Evolutionary conservation across 108 stramenopile species (phyloP).

Genomic region (Skeletonema grethae): DNA sequence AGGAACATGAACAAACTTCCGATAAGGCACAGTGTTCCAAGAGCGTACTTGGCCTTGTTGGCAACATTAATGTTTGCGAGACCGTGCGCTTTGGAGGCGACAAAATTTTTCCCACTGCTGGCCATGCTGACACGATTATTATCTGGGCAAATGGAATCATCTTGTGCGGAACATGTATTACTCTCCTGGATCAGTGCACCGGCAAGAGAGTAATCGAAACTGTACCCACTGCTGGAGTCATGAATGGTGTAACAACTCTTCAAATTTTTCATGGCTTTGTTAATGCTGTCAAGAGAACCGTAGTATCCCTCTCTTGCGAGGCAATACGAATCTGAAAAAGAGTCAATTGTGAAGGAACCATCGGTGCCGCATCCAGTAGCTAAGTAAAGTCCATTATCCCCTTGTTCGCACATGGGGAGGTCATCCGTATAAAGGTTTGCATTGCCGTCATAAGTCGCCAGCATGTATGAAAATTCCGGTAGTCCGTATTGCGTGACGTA

Average conservation of each 20-base stretch:
- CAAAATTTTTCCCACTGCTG: conserved; percentile 1
- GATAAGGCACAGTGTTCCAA: conserved; percentile 74
- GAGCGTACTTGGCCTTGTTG: conserved; percentile 84
- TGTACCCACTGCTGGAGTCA: conserved; percentile 20
- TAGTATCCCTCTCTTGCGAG: conserved; percentile 58
- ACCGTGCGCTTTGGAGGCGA: conserved; percentile 18
- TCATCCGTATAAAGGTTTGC: conserved; percentile 30
- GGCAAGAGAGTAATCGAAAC: conserved; percentile 52
- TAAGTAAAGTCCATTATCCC: conserved; percentile 64
- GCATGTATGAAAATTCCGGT: conserved; percentile 68
- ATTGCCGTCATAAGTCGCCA: conserved; percentile 59
- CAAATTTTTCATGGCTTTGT: conserved; percentile 56
- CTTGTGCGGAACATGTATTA: conserved; percentile 61
- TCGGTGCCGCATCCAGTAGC: conserved; percentile 63
- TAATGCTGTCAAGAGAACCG: conserved; percentile 56
- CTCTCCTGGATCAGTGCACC: conserved; percentile 56
- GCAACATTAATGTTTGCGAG: conserved; percentile 41
- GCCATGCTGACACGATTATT: conserved; percentile 35
- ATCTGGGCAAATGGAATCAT: conserved; percentile 58
- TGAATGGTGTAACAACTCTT: conserved; percentile 45
- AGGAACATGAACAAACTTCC: conserved; percentile 88
- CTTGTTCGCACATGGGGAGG: conserved; percentile 67
- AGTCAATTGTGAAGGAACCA: conserved; percentile 70
- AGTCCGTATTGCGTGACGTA: conserved; percentile 74
- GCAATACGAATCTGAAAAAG: conserved; percentile 80